Evolutionary conservation across 257 asterid genomes (phyloP).

Genomic region (Apocynum venetum): DNA sequence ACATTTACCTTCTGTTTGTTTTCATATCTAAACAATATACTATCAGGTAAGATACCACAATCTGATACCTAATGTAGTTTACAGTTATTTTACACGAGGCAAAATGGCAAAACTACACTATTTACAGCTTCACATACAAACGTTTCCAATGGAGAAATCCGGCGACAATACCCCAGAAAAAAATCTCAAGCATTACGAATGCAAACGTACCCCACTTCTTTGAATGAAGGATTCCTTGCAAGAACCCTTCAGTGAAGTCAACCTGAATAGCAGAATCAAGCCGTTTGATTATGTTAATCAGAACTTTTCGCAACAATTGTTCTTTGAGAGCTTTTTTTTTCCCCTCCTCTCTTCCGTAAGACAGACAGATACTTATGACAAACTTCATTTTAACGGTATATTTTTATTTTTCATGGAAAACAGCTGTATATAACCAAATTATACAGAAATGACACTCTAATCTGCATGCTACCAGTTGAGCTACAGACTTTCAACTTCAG

Average conservation of each 20-base stretch:
- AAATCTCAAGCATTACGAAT: constrained; percentile 67
- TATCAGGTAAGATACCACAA: not conserved
- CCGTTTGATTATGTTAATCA: not conserved
- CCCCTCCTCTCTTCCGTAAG: too few species aligned
- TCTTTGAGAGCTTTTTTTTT: too few species aligned
- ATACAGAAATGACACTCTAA: not conserved
- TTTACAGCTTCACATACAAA: constrained; percentile 53
- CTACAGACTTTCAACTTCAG: not conserved
- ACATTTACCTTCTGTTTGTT: not conserved
- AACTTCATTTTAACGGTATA: too few species aligned
- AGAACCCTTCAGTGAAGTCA: constrained; percentile 39
- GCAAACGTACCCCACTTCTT: constrained; percentile 70
- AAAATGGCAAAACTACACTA: not conserved
- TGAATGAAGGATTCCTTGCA: constrained; percentile 48
- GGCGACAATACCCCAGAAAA: constrained; percentile 71
- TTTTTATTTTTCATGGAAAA: too few species aligned
- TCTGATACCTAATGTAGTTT: not conserved
- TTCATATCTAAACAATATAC: too few species aligned
- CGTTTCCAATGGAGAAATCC: constrained; percentile 69
- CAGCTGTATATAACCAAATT: not conserved
- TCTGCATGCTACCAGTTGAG: not conserved
- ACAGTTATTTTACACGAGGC: constrained; percentile 1
- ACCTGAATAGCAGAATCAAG: constrained; percentile 41
- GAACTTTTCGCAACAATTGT: not conserved
- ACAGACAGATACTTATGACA: too few species aligned